Evolutionary conservation across 2,329 filamentous ascomycete species (phyloP).

Genomic region (Neopestalotiopsis sp.): DNA sequence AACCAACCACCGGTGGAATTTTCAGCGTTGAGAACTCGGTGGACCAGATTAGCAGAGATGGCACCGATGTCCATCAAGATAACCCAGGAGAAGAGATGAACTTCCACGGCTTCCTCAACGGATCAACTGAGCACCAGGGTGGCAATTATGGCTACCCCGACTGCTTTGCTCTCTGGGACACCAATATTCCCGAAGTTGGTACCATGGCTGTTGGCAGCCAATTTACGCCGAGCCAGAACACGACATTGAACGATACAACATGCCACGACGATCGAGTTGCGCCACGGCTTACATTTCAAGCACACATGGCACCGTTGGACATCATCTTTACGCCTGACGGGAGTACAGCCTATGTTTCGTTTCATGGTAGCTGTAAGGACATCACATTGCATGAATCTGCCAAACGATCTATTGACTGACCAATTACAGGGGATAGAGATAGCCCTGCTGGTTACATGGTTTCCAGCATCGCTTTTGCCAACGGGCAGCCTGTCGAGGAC

Average conservation of each 20-base stretch:
- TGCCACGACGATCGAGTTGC: slow-evolving; percentile 49
- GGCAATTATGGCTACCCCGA: slow-evolving; percentile 73
- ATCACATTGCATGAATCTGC: background rate
- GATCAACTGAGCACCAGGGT: slow-evolving; percentile 32
- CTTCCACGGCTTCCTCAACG: slow-evolving; percentile 62
- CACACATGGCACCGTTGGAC: slow-evolving; percentile 75
- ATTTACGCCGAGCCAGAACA: slow-evolving; percentile 46
- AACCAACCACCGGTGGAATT: slow-evolving; percentile 56
- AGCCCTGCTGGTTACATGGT: slow-evolving; percentile 54
- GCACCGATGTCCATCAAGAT: slow-evolving; percentile 65
- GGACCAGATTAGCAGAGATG: slow-evolving; percentile 65
- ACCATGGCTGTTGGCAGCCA: slow-evolving; percentile 53
- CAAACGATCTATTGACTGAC: background rate
- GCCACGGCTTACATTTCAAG: slow-evolving; percentile 62
- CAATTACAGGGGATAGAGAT: slow-evolving; percentile 44
- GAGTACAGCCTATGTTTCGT: slow-evolving; percentile 67
- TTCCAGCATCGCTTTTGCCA: slow-evolving; percentile 44
- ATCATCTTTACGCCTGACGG: slow-evolving; percentile 68
- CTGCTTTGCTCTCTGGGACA: slow-evolving; percentile 71
- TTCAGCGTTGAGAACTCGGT: slow-evolving; percentile 74
- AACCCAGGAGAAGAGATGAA: slow-evolving; percentile 80
- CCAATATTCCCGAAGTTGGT: slow-evolving; percentile 47
- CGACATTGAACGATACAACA: slow-evolving; percentile 45
- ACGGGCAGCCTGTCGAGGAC: slow-evolving; percentile 47
- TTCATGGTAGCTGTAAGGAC: slow-evolving; percentile 72